phyloP scores from a whole-genome alignment of 2,329 filamentous ascomycete genomes.

The Fragosphaeria purpurea region DNA sequence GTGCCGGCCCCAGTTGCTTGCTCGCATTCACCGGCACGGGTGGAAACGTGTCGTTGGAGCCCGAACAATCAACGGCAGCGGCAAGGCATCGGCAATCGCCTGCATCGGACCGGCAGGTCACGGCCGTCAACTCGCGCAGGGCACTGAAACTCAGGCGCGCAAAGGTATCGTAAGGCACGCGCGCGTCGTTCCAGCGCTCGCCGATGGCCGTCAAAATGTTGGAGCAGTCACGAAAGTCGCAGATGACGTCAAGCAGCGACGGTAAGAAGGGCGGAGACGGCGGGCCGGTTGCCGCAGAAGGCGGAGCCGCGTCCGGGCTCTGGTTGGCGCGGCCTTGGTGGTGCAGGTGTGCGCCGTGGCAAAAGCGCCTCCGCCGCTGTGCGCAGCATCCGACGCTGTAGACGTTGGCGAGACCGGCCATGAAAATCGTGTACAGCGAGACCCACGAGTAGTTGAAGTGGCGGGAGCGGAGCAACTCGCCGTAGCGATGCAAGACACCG shows the following conservation, averaged over 20 bases:
- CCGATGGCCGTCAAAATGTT: slow-evolving; percentile 15
- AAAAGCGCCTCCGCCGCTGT: background rate
- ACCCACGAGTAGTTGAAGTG: slow-evolving; percentile 16
- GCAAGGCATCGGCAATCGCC: background rate
- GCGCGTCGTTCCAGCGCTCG: slow-evolving; percentile 13
- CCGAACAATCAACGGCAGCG: too few species aligned
- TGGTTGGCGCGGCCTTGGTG: background rate
- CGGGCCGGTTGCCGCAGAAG: too few species aligned
- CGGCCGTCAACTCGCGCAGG: slow-evolving; percentile 1
- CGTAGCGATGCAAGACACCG: background rate
- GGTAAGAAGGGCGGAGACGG: slow-evolving; percentile 5
- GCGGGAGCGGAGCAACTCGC: slow-evolving; percentile 5
- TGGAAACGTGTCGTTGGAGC: too few species aligned
- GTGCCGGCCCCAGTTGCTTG: too few species aligned
- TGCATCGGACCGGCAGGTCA: background rate
- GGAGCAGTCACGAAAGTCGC: slow-evolving; percentile 12
- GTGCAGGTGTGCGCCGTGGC: background rate
- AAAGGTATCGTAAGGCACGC: slow-evolving; percentile 1
- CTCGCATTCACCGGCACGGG: too few species aligned
- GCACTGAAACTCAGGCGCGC: slow-evolving; percentile 3
- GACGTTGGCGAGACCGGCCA: slow-evolving; percentile 12
- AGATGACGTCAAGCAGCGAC: slow-evolving; percentile 6
- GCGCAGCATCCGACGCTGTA: slow-evolving; percentile 12
- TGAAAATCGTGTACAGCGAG: slow-evolving; percentile 14
- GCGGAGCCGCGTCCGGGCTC: background rate